Evolutionary conservation across 2,329 filamentous ascomycete genomes (phyloP), one percentile per base, ranked within the genome.

Genomic region (Hyphodiscus sp.): DNA sequence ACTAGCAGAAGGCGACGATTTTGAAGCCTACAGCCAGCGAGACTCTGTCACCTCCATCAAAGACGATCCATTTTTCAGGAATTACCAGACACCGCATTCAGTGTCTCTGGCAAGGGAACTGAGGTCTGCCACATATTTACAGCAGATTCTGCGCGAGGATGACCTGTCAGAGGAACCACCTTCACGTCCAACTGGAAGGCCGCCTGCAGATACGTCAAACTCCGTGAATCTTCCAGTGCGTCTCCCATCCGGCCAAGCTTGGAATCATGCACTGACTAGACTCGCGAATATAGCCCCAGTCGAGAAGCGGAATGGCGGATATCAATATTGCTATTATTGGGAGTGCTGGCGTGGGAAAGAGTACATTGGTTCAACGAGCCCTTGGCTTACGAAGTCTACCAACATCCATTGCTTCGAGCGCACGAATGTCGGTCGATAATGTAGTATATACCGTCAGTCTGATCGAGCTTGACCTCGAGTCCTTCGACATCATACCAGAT

Each of bases 291-390:
- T 54, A 66, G 64, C 58, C 66, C 33, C 63, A 63, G 53, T 63
- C 62, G 20, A 63, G 64, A 49, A 65, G 61, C 52, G 62, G 61
- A 47, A 65, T 66, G 62, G 79, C 82, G 58, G 73, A 75, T 61
- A 77, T 83, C 65, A 84, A 82, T 65, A 82, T 87, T 61, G 82
- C 81, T 63, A 75, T 87, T 56, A 82, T 87, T 67, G 84, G 84
- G 63, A 78, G 81, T 67, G 74, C 77, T 61, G 82, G 82, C 56
- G 83, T 84, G 47, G 84, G 84, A 60, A 87, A 87, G 69, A 85
- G 82, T 49, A 78, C 82, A 46, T 84, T 86, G 63, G 81, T 87
- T 63, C 82, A 86, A 68, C 78, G 76, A 45, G 80, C 82, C 51
- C 73, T 85, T 58, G 78, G 80, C 51, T 69, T 84, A 20, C 68